A percentile compares a stretch with the other conserved stretches of the same genome.
Conservation (phyloP, 1,139 yeast species). For the Pneumocystis sp. region DNA sequence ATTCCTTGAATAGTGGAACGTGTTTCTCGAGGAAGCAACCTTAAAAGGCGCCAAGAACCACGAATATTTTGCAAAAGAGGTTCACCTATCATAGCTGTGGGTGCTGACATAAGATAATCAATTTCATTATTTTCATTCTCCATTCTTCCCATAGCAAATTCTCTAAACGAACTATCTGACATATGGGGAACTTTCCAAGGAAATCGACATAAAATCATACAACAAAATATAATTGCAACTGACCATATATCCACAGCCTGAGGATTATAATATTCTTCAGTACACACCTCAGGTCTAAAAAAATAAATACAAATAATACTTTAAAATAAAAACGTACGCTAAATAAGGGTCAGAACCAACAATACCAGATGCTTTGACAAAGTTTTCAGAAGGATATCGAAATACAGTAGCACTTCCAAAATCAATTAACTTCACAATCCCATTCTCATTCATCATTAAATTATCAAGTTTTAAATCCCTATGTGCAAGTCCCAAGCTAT, state of each 20-base stretch:
- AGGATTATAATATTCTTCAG: conserved; percentile 65
- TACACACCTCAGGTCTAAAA: conserved; percentile 60
- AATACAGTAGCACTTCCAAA: conserved; percentile 94
- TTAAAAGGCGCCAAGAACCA: conserved; percentile 81
- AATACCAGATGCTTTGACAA: conserved; percentile 77
- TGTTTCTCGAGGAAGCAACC: conserved; percentile 75
- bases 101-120: neutral
- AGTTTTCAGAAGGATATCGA: conserved; percentile 66
- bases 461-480: conserved; percentile 90
- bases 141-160: conserved; percentile 36
- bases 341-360: conserved; percentile 97
- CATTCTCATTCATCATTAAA: conserved; percentile 75
- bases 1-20: conserved; percentile 63
- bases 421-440: conserved; percentile 81
- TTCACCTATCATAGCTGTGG: conserved; percentile 3
- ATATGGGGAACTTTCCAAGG: conserved; percentile 93
- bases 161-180: conserved; percentile 72
- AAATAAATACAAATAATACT: neutral
- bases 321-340: conserved; percentile 29
- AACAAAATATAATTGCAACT: conserved; percentile 83
- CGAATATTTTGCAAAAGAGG: conserved; percentile 21
- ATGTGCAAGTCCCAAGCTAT: conserved; percentile 80
- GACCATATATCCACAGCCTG: conserved; percentile 94
- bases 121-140: conserved; percentile 3
- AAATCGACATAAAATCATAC: conserved; percentile 84